Percentiles rank a stretch among this genome's conserved stretches.
Evolutionary conservation across 2,329 filamentous ascomycete genomes (phyloP).

Genomic region (Colletotrichum higginsianum): DNA sequence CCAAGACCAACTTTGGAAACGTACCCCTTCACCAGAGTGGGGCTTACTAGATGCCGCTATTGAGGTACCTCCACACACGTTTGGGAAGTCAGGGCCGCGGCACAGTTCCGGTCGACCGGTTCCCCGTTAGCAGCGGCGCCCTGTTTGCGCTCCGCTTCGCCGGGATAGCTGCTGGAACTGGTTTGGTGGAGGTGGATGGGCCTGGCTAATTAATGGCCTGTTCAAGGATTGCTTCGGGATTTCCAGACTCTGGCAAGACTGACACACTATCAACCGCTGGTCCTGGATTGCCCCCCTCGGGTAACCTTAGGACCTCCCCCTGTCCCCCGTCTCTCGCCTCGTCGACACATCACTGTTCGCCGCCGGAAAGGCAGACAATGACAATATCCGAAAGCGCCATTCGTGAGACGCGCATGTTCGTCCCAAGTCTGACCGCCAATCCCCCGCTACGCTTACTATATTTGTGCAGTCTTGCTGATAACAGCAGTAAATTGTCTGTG

Average conservation of each 20-base stretch:
- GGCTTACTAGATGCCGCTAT: slow-evolving; percentile 14
- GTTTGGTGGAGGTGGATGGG: slow-evolving; percentile 4
- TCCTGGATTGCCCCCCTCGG: slow-evolving; percentile 2
- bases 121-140: slow-evolving; percentile 24
- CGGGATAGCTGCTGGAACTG: slow-evolving; percentile 24
- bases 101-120: slow-evolving; percentile 37
- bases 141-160: slow-evolving; percentile 25
- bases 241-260: slow-evolving; percentile 7
- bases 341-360: neutral
- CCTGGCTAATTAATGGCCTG: slow-evolving; percentile 30
- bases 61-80: slow-evolving; percentile 15
- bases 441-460: neutral
- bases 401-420: neutral
- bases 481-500: neutral
- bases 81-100: slow-evolving; percentile 31
- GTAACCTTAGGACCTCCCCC: neutral
- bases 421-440: neutral
- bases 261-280: slow-evolving; percentile 3
- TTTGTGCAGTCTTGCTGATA: neutral
- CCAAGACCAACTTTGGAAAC: neutral
- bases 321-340: slow-evolving; percentile 1
- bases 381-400: neutral
- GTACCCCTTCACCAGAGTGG: neutral
- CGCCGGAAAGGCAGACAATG: neutral
- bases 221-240: slow-evolving; percentile 27